phyloP scores from a whole-genome alignment of 2,329 filamentous ascomycete genomes.

The Pseudonectria foliicola region DNA sequence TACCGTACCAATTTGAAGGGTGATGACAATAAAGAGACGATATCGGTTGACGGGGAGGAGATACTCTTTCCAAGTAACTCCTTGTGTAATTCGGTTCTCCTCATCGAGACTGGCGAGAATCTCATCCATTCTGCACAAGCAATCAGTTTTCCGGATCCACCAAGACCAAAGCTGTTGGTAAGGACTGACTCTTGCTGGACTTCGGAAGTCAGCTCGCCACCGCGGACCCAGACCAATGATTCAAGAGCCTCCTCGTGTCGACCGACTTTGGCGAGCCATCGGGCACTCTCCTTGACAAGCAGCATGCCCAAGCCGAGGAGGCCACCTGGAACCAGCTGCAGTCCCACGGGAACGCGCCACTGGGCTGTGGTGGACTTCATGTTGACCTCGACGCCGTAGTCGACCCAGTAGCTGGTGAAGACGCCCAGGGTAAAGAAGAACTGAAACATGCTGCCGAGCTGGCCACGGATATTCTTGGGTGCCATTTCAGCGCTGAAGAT shows the following conservation, averaged over 20 bases:
- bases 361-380: constrained; percentile 32
- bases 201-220: constrained; percentile 30
- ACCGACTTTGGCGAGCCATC: constrained; percentile 41
- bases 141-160: constrained; percentile 3
- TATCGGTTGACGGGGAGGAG: constrained; percentile 40
- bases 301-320: constrained; percentile 42
- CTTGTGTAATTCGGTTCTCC: constrained; percentile 37
- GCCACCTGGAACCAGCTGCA: constrained; percentile 41
- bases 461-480: constrained; percentile 38
- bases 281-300: constrained; percentile 38
- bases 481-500: constrained; percentile 40
- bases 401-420: constrained; percentile 36
- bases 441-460: constrained; percentile 37
- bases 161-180: neutral
- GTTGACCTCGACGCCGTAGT: constrained; percentile 38
- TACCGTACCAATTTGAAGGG: constrained; percentile 38
- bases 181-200: constrained; percentile 27
- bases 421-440: constrained; percentile 38
- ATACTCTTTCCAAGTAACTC: constrained; percentile 37
- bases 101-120: constrained; percentile 40
- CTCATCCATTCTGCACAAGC: constrained; percentile 27
- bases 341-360: constrained; percentile 42
- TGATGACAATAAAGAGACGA: constrained; percentile 40
- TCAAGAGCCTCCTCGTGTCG: constrained; percentile 38
- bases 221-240: constrained; percentile 44